Evolutionary conservation across 306 rosid species (phyloP), one percentile per base, ranked within the genome.

Genomic region (Oemleria cerasiformis): DNA sequence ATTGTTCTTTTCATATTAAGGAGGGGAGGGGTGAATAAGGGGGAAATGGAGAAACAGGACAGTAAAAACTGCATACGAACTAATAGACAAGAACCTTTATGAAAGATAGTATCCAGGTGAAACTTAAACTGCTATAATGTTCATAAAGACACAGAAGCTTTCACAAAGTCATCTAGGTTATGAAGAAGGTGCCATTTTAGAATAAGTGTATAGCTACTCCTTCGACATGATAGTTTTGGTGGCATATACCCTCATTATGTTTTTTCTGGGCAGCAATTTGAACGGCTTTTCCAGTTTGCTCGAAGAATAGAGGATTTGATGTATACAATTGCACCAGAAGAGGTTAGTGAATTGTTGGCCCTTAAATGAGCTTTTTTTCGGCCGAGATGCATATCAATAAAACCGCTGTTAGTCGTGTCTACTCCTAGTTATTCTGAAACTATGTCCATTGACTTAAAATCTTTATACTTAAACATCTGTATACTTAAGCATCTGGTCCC

Each of bases 231-330:
- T 43, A 42, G 23, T 16, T 63, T 59, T 69, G 63, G 43, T 51
- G 11, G 16, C 17, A n/a, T 43, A 34, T 12, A 19, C 16, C 47
- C 62, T 80, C 61, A 44, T 59, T 63, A 36, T 38, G 34, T 68
- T 65, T 53, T 43, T 62, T 75, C 74, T 74, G 58, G 47, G 79
- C 85, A 94, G 99, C 99, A 94, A 91, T 94, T 94, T 75, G 99
- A 94, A 70, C 89, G 97, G 64, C 95, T 94, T 74, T 91, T 94
- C 85, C 99, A 91, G 81, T 94, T 84, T 69, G 99, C 99, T 68
- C 82, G 84, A 80, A 87, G 72, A 83, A 91, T 91, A 54, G 99
- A 94, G 85, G 99, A 94, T 80, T 77, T 87, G 80, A 86, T 91
- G 81, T 79, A 84, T 71, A 94, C 89, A 51, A 82, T 91, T 58